These are phyloP conservation scores for Immersiella caudata DNA, from an alignment of 495 filamentous ascomycete species.

Conservation along the genomic window DNA sequence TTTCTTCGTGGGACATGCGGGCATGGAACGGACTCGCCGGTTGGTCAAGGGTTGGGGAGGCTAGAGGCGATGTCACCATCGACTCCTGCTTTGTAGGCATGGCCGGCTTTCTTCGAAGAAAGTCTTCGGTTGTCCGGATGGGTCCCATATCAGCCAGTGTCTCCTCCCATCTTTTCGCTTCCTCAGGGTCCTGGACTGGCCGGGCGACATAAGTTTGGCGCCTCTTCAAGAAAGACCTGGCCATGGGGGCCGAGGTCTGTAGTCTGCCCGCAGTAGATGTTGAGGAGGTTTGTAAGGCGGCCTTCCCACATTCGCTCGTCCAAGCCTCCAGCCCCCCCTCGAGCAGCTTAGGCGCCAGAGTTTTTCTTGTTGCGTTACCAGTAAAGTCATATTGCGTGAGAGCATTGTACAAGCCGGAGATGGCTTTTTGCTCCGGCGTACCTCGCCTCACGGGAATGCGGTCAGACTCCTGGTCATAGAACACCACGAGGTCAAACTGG, in stretches of 20 bases:
- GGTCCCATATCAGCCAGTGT: conserved; percentile 47
- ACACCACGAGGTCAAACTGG: conserved; percentile 83
- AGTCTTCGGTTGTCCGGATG: conserved; percentile 67
- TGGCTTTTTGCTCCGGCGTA: conserved; percentile 54
- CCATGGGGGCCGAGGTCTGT: conserved; percentile 27
- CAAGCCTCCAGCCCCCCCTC: conserved; percentile 83
- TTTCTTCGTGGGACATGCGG: conserved; percentile 37
- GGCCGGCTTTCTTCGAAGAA: conserved; percentile 79
- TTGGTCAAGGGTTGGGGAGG: conserved; percentile 27
- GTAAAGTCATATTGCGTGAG: conserved; percentile 78
- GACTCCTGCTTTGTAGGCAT: conserved; percentile 72
- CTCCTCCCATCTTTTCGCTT: conserved; percentile 46
- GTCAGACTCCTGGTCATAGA: conserved; percentile 76
- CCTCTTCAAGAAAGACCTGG: conserved; percentile 23
- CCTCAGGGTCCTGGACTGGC: conserved; percentile 41
- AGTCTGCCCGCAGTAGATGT: conserved; percentile 18
- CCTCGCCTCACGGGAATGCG: conserved; percentile 46
- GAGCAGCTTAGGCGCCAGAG: conserved; percentile 68
- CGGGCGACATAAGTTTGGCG: conserved; percentile 31
- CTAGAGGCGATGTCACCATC: conserved; percentile 56
- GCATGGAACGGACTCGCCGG: conserved; percentile 37
- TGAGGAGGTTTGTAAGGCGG: conserved; percentile 56
- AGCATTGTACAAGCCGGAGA: conserved; percentile 75
- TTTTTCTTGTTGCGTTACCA: conserved; percentile 58
- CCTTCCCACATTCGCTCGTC: conserved; percentile 74